Evolutionary conservation across 345 rosid genomes (phyloP), one percentile per base, ranked within the genome.

Genomic region (Eucalyptus microcorys): DNA sequence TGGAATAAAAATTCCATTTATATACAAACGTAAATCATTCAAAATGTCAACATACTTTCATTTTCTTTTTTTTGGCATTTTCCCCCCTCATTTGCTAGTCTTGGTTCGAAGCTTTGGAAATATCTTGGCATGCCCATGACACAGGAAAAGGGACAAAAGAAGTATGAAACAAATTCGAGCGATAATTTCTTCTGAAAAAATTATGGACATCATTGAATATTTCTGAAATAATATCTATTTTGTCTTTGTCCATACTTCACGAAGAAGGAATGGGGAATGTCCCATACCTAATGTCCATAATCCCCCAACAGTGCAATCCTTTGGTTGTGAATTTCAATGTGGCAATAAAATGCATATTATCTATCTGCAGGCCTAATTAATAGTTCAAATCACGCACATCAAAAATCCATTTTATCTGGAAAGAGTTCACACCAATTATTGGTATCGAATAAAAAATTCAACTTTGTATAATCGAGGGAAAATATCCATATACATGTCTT

Each of bases 391-490:
- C 87, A n/a, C 6, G 9, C 42, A 14, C 42, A 3, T 0, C 1
- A 9, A n/a, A 12, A 34, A 30, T 86, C 22, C 42, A 27, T 50
- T 86, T 49, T 11, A 66, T 47, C 13, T 86, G 0, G 21, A 34
- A 47, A 49, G 61, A 50, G 19, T 21, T 32, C 40, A 6, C 40
- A n/a, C 37, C 87, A 50, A 47, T 37, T 86, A 48, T 86, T 32
- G 24, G 8, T 66, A 19, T 66, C 21, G 0, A n/a, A 14, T 66
- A 66, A 66, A n/a, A 16, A 66, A 66, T 7, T n/a, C 3, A 2
- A 1, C 19, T 3, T 7, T 15, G 10, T n/a, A 14, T n/a, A 66
- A 2, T n/a, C 1, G 0, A 66, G 2, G 6, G 22, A 21, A n/a
- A n/a, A 66, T 14, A 32, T n/a, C 21, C 10, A 66, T n/a, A 32